Conservation (phyloP, 2,329 filamentous ascomycete genomes). For the Aspergillus pseudoglaucus region DNA sequence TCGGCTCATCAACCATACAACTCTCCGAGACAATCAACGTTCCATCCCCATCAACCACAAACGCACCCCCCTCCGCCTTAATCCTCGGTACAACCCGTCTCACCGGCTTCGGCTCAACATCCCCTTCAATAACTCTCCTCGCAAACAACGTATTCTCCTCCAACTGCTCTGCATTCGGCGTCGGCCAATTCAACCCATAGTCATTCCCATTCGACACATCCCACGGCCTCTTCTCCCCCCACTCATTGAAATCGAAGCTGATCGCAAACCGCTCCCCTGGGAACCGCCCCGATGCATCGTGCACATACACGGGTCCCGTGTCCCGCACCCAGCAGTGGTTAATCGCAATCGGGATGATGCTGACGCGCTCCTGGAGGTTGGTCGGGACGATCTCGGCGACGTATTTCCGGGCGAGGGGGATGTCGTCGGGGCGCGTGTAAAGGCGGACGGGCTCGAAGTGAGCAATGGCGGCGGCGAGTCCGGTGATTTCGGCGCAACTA, state of each 20-base stretch:
- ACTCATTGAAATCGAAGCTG: slow-evolving; percentile 17
- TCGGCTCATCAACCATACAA: slow-evolving; percentile 20
- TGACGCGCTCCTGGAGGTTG: slow-evolving; percentile 4
- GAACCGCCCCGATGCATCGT: slow-evolving; percentile 3
- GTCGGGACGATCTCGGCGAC: slow-evolving; percentile 3
- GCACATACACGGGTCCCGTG: slow-evolving; percentile 16
- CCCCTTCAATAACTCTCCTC: slow-evolving; percentile 9
- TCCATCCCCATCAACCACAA: slow-evolving; percentile 26
- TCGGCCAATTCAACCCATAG: slow-evolving; percentile 9
- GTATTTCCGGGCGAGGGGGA: slow-evolving; percentile 6
- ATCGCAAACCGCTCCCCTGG: slow-evolving; percentile 13
- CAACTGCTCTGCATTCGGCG: slow-evolving; percentile 6
- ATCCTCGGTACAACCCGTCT: slow-evolving; percentile 12
- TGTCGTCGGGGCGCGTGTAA: slow-evolving; percentile 14
- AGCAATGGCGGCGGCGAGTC: slow-evolving; percentile 12
- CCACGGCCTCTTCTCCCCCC: slow-evolving; percentile 4
- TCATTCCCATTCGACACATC: slow-evolving; percentile 5
- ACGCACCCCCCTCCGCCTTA: slow-evolving; percentile 19
- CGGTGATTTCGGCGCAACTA: slow-evolving; percentile 9
- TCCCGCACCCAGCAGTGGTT: slow-evolving; percentile 19
- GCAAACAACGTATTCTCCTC: slow-evolving; percentile 14
- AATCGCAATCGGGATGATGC: slow-evolving; percentile 11
- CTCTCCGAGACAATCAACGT: slow-evolving; percentile 25
- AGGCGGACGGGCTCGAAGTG: slow-evolving; percentile 19
- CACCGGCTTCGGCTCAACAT: slow-evolving; percentile 7